These are phyloP conservation scores for Fusarium buxicola DNA, from an alignment of 2,329 filamentous ascomycete genomes.

Conservation along the genomic window DNA sequence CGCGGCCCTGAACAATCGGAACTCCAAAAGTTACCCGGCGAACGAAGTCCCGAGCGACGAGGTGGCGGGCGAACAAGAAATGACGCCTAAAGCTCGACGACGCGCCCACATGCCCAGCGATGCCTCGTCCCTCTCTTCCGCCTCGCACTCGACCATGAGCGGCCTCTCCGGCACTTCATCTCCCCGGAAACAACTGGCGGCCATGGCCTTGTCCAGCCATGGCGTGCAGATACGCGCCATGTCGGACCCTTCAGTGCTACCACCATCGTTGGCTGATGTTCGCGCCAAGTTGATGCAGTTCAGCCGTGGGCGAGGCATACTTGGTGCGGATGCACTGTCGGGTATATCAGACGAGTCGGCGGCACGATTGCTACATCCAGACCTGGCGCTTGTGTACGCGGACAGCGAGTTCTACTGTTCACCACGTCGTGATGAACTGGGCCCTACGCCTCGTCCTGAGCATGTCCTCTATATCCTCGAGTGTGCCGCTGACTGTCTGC, in stretches of 20 bases:
- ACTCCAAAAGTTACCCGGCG: no score
- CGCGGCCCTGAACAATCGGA: background rate
- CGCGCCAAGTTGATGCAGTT: background rate
- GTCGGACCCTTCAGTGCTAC: background rate
- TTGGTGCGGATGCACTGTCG: rapidly evolving
- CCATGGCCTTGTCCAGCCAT: background rate
- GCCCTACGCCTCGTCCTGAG: background rate
- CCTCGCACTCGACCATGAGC: background rate
- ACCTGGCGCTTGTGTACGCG: constrained; percentile 1
- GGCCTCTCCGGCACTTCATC: background rate
- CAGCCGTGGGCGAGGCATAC: background rate
- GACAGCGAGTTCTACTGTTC: background rate
- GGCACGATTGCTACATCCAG: background rate
- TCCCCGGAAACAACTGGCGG: background rate
- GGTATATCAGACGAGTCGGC: background rate
- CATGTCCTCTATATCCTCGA: constrained; percentile 10
- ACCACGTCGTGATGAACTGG: background rate
- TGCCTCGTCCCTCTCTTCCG: background rate
- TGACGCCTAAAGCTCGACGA: background rate
- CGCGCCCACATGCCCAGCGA: background rate
- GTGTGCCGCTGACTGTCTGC: background rate
- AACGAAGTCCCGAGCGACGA: background rate
- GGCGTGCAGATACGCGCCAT: background rate
- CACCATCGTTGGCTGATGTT: background rate
- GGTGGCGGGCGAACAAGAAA: background rate